Base-by-base conservation (phyloP, 2,329 filamentous ascomycete species). In the Sporothrix brasiliensis region DNA sequence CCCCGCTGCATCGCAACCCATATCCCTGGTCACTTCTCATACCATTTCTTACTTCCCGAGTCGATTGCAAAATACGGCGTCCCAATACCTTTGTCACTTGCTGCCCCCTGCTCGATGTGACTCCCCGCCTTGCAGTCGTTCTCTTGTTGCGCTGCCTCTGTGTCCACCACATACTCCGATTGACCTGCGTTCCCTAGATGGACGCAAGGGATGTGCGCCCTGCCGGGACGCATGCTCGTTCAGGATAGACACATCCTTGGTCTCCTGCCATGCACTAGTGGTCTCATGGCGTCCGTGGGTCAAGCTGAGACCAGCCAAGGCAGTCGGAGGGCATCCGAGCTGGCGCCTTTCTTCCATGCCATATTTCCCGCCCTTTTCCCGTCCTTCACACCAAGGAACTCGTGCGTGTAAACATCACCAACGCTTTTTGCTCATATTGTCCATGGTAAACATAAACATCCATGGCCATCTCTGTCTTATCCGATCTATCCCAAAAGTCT, bases 171-270 rank as follows among this genome's bases (percentile, higher is more conserved):
- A 3, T 4, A 30, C 27, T 30, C 2, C 4, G 27, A 30, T 4
- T 4, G 27, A 4, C 27, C 27, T 30, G 27, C 27, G 3, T 30
- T 30, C 27, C 27, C 27, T 30, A 30, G 27, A 3, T 30, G 41
- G 41, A 47, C 16, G 39, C 58, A 61, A 61, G 58, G 58, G 58
- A 47, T 21, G 19, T 19, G 16, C 56, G 19, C 56, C 56, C 56
- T 60, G 56, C 56, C 56, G 56, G 56, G 56, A 41, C 56, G 19
- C 9, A 21, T 19, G 27, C 30, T 41, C 56, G 16, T 60, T 60
- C 19, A 60, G 56, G 56, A 41, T 60, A 60, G 56, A 14, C 30
- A 21, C 34, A 30, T 21, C n/a, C 56, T 60, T 30, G 27, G 27
- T 30, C 27, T 30, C 56, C 30, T 60, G 9, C 54, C 19, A 24